These are phyloP conservation scores for Syzygium aromaticum DNA, from an alignment of 345 rosid genomes.

Conservation along the genomic window DNA sequence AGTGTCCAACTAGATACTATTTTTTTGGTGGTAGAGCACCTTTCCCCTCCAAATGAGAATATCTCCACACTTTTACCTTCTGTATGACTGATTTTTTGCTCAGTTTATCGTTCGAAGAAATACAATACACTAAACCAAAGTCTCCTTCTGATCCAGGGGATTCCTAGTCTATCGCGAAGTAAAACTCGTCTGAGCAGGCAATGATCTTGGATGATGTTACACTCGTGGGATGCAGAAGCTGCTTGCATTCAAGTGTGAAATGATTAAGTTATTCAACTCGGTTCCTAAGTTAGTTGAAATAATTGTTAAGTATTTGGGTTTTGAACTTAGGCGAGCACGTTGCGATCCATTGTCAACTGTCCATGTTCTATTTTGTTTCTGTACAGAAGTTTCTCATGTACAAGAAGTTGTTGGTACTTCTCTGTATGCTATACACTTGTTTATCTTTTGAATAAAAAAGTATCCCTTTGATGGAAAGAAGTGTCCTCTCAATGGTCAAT, in stretches of 20 bases:
- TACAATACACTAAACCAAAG: background rate
- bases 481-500: background rate
- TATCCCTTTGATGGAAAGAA: background rate
- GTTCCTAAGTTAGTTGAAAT: background rate
- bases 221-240: background rate
- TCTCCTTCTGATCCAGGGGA: background rate
- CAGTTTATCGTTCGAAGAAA: background rate
- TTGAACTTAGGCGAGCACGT: background rate
- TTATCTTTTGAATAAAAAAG: background rate
- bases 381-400: background rate
- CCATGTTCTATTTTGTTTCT: background rate
- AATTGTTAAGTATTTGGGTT: background rate
- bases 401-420: background rate
- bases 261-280: background rate
- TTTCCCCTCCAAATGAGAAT: background rate
- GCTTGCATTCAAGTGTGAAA: background rate
- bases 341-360: background rate
- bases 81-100: background rate
- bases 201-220: background rate
- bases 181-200: background rate
- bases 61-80: background rate
- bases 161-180: background rate
- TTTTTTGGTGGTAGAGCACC: background rate
- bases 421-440: background rate
- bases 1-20: background rate